Evolutionary conservation across 2,329 filamentous ascomycete species (phyloP), one percentile per base, ranked within the genome.

Genomic region (Ascochyta pisi): DNA sequence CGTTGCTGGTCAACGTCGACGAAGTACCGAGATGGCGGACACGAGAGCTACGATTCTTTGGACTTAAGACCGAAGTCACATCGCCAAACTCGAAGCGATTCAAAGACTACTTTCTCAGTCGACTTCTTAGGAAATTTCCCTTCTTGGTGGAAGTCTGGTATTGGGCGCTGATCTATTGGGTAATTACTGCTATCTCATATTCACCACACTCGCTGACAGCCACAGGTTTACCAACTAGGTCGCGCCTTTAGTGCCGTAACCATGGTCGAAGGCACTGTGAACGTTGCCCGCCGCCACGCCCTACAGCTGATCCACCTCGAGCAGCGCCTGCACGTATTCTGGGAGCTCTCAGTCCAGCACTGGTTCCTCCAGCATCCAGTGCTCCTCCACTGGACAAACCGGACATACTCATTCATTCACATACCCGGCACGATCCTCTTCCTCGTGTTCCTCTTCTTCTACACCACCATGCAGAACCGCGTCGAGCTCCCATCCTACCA

Each of bases 61-160:
- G 77, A 1, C 77, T 79, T 62, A 77, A 71, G 47, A 79, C 70
- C 42, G 76, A 80, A 29, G 77, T 89, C 19, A 77, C 77, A 6
- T 84, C 84, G 16, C 87, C 87, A 2, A 87, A 89, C 70, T 89
- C 86, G 1, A 77, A 77, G 35, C 77, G 84, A 6, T 89, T 87
- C 66, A 80, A 82, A 60, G 81, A 84, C 58, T 82, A 84, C 42
- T 74, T 88, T 12, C 77, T 89, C 46, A 89, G 86, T 69, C 81
- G 88, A 4, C 63, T 91, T 33, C 80, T 91, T 13, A 81, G 81
- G 54, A 87, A 84, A 67, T 85, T 90, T 62, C 89, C 89, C 0
- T 92, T 92, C 69, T 73, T 91, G 26, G 86, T 87, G 1, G 89
- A 92, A 74, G 87, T 84, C 37, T 91, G 88, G 88, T 91, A 91